Percentiles rank a stretch among this genome's conserved stretches.
Evolutionary conservation across 441 rosid genomes (phyloP).

Genomic region (Isatis lusitanica): DNA sequence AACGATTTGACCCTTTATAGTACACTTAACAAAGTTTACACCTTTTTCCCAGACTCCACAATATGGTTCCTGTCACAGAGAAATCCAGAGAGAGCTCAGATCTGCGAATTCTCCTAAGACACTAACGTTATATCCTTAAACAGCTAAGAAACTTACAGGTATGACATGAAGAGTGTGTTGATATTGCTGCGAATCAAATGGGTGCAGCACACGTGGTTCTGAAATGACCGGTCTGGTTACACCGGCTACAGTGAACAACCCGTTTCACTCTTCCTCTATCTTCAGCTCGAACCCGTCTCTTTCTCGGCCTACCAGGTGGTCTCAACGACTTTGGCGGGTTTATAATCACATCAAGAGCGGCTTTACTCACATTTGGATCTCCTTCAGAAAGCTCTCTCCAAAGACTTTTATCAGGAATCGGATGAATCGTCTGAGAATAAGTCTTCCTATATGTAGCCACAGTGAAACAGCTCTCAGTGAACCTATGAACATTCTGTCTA

Average conservation of each 20-base stretch:
- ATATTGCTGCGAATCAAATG: conserved; percentile 40
- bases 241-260: conserved; percentile 95
- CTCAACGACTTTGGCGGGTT: conserved; percentile 88
- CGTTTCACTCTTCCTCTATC: conserved; percentile 85
- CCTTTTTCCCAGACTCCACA: not conserved
- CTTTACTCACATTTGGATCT: conserved; percentile 51
- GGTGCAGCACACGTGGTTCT: conserved; percentile 98
- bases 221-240: conserved; percentile 98
- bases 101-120: not conserved
- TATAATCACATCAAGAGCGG: conserved; percentile 44
- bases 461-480: conserved; percentile 95
- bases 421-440: conserved; percentile 93
- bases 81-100: conserved; percentile 11
- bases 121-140: not conserved
- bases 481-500: conserved; percentile 95
- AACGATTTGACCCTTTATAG: not conserved
- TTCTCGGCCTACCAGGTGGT: conserved; percentile 93
- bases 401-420: conserved; percentile 84
- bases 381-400: conserved; percentile 83
- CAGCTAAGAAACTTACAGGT: conserved; percentile 22
- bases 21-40: not conserved
- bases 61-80: conserved; percentile 21
- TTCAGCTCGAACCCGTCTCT: conserved; percentile 86
- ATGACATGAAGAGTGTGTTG: not conserved
- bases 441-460: conserved; percentile 92